Evolutionary conservation across 78 protist species (phyloP), one percentile per base, ranked within the genome.

Genomic region (Diacronema lutheri): DNA sequence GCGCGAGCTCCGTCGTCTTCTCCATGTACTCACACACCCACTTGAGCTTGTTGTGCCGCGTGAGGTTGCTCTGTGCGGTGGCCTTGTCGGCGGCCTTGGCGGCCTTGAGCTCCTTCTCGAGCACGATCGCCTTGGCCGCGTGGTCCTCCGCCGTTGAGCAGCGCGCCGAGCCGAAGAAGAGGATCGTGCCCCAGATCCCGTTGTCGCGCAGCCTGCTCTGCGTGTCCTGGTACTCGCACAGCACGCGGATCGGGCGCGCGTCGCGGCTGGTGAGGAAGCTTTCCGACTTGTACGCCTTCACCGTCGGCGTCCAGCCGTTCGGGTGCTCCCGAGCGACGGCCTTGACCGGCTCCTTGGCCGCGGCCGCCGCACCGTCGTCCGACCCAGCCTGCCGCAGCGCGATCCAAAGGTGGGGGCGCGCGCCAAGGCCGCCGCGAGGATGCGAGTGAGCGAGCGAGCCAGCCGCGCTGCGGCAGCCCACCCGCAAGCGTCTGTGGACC

Each of bases 161-260:
- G 55, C 90, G 81, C n/a, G 90, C 90, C 31, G 83, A 73, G 57
- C 85, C 90, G 78, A 88, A 88, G 76, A 88, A 88, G 31, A 88
- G 7, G 35, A 83, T n/a, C 16, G 86, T 82, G 10, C 64, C 81
- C 46, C 72, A 0, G 64, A 88, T 65, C 29, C 57, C 50, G 78
- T 57, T 46, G n/a, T 5, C 68, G 37, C 29, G 58, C 41, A 88
- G 86, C n/a, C 91, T 38, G 20, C 6, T 25, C 26, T 13, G 58
- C 40, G 91, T 64, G 40, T 88, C 91, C 71, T 81, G 41, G 65
- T 79, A 88, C 83, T 88, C 91, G 72, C 87, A 81, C 41, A 88
- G 91, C 46, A 88, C 81, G 41, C 91, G 91, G 46, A 88, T 56
- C 35, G 2, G 85, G 44, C 91, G 84, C 21, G 91, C 91, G 64